Evolutionary conservation across 306 rosid genomes (phyloP).

Genomic region (Rosa multiflora): DNA sequence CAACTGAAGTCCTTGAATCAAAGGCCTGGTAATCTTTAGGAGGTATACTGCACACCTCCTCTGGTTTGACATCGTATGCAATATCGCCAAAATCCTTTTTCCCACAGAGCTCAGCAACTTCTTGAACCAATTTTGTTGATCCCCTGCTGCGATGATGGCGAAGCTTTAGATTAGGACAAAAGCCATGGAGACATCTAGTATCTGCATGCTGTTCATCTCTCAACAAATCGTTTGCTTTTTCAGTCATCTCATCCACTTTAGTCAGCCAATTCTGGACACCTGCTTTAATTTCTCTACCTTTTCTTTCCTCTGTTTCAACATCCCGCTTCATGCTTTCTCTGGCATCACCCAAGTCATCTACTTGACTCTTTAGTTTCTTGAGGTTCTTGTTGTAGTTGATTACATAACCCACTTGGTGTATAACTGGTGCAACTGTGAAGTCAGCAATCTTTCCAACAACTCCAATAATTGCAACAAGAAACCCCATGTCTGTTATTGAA

Average conservation of each 20-base stretch:
- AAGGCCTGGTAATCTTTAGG: neutral
- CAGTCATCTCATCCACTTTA: neutral
- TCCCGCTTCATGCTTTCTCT: neutral
- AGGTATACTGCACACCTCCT: neutral
- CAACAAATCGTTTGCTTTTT: neutral
- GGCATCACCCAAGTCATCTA: rapidly evolving
- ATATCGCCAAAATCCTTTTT: neutral
- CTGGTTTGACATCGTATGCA: neutral
- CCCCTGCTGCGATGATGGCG: neutral
- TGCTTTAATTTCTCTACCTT: neutral
- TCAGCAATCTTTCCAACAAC: neutral
- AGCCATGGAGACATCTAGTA: neutral
- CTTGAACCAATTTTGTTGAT: neutral
- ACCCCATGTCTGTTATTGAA: neutral
- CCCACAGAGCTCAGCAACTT: neutral
- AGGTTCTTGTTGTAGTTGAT: neutral
- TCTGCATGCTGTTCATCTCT: neutral
- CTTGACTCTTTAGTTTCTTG: neutral
- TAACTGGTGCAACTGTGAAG: neutral
- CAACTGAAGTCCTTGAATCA: neutral
- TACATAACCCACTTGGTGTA: neutral
- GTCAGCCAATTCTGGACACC: neutral
- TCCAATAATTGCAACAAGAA: neutral
- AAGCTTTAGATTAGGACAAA: neutral
- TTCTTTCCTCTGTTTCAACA: neutral